Conservation (phyloP, 2,329 filamentous ascomycete genomes). For the Dryadomyces sulphureus region DNA sequence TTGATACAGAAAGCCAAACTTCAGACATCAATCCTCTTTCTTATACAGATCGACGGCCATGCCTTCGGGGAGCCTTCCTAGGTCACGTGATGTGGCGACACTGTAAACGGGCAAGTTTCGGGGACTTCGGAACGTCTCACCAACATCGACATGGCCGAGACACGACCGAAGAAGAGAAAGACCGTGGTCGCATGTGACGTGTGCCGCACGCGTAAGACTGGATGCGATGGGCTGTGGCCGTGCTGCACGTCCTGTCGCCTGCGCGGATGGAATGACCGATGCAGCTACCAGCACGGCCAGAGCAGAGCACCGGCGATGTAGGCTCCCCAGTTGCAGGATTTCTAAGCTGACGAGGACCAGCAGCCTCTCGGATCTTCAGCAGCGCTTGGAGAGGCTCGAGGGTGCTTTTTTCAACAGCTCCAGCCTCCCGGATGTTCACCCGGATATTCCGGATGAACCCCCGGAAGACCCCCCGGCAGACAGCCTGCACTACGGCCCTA, state of each 20-base stretch:
- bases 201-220: slow-evolving; percentile 12
- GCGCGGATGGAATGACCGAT: slow-evolving; percentile 11
- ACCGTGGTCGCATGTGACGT: slow-evolving; percentile 9
- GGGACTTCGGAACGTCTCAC: background rate
- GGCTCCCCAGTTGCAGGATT: too few species aligned
- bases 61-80: too few species aligned
- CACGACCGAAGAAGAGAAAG: background rate
- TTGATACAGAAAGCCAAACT: too few species aligned
- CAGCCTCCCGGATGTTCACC: background rate
- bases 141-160: background rate
- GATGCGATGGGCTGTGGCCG: slow-evolving; percentile 10
- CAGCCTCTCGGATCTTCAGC: background rate
- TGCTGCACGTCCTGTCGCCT: slow-evolving; percentile 3
- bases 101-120: too few species aligned
- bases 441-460: too few species aligned
- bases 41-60: too few species aligned
- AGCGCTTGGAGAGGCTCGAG: background rate
- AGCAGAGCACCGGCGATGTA: slow-evolving; percentile 3
- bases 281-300: slow-evolving; percentile 10
- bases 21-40: too few species aligned
- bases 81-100: too few species aligned
- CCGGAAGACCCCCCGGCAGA: background rate
- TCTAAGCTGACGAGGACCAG: too few species aligned
- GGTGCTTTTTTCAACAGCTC: background rate
- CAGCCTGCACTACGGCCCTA: too few species aligned